These are phyloP conservation scores for Rubus idaeus DNA, from an alignment of 306 rosid genomes.

Conservation along the genomic window DNA sequence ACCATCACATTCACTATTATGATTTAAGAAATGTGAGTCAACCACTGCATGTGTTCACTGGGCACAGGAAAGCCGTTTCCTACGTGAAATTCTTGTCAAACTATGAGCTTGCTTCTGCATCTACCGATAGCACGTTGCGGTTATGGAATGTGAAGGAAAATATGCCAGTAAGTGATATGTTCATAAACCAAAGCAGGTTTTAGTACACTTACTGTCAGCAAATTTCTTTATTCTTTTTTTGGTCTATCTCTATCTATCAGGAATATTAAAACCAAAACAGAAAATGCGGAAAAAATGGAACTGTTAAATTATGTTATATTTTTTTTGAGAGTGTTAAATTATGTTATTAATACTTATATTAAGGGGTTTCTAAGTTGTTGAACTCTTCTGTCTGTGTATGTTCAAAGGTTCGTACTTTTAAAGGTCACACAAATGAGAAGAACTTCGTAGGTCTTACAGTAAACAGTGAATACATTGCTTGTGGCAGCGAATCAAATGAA, in stretches of 20 bases:
- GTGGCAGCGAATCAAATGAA: constrained; percentile 97
- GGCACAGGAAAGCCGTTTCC: constrained; percentile 91
- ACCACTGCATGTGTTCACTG: constrained; percentile 84
- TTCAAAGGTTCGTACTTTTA: constrained; percentile 77
- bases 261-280: background rate
- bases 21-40: constrained; percentile 81
- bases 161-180: constrained; percentile 59
- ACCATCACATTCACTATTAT: constrained; percentile 93
- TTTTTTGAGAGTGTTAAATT: background rate
- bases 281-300: background rate
- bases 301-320: background rate
- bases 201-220: background rate
- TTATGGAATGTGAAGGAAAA: constrained; percentile 94
- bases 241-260: background rate
- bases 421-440: constrained; percentile 93
- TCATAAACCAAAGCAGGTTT: constrained; percentile 7
- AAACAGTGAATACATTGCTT: constrained; percentile 81
- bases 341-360: background rate
- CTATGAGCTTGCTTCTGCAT: constrained; percentile 92
- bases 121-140: constrained; percentile 89
- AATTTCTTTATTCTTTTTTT: background rate
- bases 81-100: constrained; percentile 91
- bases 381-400: background rate
- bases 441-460: constrained; percentile 96
- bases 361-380: constrained; percentile 4